phyloP scores from a whole-genome alignment of 306 rosid genomes.

The Ochetophila trinervis region DNA sequence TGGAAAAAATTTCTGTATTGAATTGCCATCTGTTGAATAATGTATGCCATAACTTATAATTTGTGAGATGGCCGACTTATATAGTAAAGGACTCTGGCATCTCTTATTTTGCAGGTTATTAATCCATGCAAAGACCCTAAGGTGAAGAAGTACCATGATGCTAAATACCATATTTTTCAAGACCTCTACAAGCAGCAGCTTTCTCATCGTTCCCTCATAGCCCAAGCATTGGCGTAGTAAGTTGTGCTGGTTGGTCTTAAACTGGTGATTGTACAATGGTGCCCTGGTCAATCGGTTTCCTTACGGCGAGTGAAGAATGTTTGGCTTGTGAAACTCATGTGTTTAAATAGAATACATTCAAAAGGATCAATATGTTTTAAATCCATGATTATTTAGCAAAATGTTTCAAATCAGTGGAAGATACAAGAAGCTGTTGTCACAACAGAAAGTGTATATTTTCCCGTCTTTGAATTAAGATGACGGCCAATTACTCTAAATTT shows the following conservation, averaged over 20 bases:
- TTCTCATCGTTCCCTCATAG: conserved; percentile 67
- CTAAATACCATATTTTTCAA: conserved; percentile 71
- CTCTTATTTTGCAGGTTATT: conserved; percentile 51
- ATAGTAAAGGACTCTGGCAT: neutral
- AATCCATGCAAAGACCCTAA: conserved; percentile 77
- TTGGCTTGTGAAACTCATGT: too few species aligned
- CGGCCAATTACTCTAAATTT: too few species aligned
- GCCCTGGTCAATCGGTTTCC: neutral
- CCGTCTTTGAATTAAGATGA: too few species aligned
- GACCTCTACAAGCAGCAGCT: conserved; percentile 80
- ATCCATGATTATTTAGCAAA: too few species aligned
- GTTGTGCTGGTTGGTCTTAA: conserved; percentile 10
- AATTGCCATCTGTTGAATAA: conserved; percentile 1
- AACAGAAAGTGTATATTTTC: too few species aligned
- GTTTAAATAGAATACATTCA: too few species aligned
- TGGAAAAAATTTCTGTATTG: too few species aligned
- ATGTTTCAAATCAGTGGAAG: too few species aligned
- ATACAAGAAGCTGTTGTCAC: too few species aligned
- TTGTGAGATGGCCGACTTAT: neutral
- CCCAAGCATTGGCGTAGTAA: conserved; percentile 60
- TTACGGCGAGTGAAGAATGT: too few species aligned
- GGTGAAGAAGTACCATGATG: conserved; percentile 83
- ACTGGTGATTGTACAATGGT: conserved; percentile 4
- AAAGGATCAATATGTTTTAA: too few species aligned
- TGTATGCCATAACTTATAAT: neutral